Base-by-base conservation (phyloP, 1,284 basidiomycete species). In the Ceratobasidium theobromae region DNA sequence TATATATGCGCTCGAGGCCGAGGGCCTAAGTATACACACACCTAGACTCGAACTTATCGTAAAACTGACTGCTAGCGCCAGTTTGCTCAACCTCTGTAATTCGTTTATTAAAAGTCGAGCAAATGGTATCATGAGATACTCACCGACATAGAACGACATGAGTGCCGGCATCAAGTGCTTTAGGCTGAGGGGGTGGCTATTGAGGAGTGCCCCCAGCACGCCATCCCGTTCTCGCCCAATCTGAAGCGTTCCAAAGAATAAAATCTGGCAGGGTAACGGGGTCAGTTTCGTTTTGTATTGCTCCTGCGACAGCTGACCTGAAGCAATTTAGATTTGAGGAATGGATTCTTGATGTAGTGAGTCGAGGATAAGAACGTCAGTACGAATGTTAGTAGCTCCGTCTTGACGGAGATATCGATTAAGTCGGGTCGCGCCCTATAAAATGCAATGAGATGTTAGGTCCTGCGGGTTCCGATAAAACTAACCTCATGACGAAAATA, bases 281-380 rank as follows among this genome's bases (percentile, higher is more conserved):
- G 66, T 18, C 52, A 55, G 4, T n/a, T 43, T 53, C 41, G 49
- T 38, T 16, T 57, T 18, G 52, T 30, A 18, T 57, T 18, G 18
- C 46, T 18, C 21, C 11, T 18, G 45, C 28, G n/a, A 58, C n/a
- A 40, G 75, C 81, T 52, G 71, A 93, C 93, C 73, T 96, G 93
- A 70, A 98, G 93, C 48, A 99, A 88, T 77, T 99, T 98, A n/a
- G 94, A 88, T 77, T 98, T 98, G 71, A 99, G 77, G 82, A 97
- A 98, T 0, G 97, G 97, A 71, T 99, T 99, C 79, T 97, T 98
- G 80, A 99, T 95, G 75, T 96, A 98, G 85, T 91, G 93, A 0
- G 92, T 93, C 4, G 94, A 97, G 5, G 91, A 89, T 65, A 99
- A 80, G 83, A 98, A 98, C 0, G 92, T 94, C 70, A 98, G 81